These are phyloP conservation scores for Plasmodiophora brassicae DNA, from an alignment of 208 protist species.

Conservation along the genomic window DNA sequence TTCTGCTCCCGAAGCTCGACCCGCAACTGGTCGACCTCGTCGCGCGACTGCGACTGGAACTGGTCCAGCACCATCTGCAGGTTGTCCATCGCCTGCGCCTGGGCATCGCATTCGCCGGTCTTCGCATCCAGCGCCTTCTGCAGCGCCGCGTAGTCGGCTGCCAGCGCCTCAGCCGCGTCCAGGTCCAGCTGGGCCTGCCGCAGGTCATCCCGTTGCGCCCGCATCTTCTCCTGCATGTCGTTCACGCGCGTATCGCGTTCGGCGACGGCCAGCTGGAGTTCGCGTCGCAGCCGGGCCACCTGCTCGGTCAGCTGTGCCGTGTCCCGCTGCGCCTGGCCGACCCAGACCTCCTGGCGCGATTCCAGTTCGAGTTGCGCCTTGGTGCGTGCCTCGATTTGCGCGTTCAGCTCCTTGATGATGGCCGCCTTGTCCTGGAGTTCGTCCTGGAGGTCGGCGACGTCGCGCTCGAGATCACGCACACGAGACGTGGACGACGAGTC, in stretches of 20 bases:
- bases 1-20: neutral
- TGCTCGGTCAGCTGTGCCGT: neutral
- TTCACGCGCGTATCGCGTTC: neutral
- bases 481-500: neutral
- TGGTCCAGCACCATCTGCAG: constrained; percentile 5
- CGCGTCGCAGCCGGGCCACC: neutral
- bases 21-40: neutral
- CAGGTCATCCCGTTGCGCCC: neutral
- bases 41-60: neutral
- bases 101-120: neutral
- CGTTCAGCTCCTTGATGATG: neutral
- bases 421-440: neutral
- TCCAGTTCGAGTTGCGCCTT: neutral
- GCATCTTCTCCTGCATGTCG: neutral
- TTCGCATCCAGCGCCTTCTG: neutral
- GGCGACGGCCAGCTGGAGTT: neutral
- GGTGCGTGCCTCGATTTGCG: neutral
- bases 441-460: neutral
- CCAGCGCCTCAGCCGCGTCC: neutral
- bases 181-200: constrained; percentile 13
- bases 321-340: neutral
- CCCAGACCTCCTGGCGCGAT: neutral
- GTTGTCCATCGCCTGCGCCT: neutral
- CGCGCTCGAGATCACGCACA: neutral
- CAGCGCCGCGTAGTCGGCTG: neutral